Conservation (phyloP, 208 protist species). For the Acanthamoeba royreba region DNA sequence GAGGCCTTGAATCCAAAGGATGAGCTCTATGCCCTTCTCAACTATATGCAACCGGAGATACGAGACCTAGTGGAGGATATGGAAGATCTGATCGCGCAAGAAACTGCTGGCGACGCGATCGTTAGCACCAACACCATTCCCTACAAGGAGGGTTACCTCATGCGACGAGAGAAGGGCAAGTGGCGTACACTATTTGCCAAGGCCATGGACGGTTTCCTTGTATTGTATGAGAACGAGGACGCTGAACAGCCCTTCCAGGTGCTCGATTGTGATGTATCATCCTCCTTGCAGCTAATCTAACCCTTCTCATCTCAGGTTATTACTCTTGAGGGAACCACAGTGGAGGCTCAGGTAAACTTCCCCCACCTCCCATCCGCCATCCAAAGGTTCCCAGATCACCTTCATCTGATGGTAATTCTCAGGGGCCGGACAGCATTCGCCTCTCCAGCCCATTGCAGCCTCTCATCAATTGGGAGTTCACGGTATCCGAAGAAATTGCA, state of each 20-base stretch:
- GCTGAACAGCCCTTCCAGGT: background rate
- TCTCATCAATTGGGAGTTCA: slow-evolving; percentile 6
- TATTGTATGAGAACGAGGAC: background rate
- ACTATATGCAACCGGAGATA: background rate
- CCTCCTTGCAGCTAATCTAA: background rate
- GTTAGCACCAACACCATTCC: background rate
- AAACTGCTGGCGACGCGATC: background rate
- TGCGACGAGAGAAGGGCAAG: background rate
- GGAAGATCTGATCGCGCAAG: background rate
- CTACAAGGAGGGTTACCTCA: slow-evolving; percentile 24
- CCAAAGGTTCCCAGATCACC: too few species aligned
- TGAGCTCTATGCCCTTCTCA: background rate
- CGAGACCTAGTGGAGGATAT: background rate
- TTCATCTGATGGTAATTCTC: too few species aligned
- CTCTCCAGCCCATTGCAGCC: slow-evolving; percentile 21
- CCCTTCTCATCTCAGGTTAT: background rate
- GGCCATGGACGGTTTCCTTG: slow-evolving; percentile 40
- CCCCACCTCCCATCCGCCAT: too few species aligned
- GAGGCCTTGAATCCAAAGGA: background rate
- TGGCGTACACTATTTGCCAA: background rate
- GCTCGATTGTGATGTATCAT: too few species aligned
- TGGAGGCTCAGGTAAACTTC: background rate
- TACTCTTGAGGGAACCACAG: background rate
- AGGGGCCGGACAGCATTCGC: background rate
- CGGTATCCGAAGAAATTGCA: background rate